Conservation (phyloP, 768 basidiomycete species). For the Lactarius evosmus region DNA sequence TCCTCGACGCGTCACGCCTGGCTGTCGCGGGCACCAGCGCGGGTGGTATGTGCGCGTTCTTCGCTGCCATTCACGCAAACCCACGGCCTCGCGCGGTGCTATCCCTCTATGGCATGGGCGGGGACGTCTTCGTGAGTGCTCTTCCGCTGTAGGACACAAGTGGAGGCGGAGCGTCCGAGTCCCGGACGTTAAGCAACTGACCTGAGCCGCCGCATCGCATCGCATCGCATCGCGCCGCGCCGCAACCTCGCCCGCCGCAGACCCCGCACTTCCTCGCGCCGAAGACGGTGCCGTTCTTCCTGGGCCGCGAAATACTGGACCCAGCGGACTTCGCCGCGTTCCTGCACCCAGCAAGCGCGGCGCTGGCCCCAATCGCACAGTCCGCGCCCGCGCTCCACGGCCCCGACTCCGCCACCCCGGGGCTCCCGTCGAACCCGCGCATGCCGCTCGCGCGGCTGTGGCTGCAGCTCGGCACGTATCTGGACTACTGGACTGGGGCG, state of each 20-base stretch:
- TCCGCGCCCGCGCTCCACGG: constrained; percentile 50
- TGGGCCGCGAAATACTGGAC: constrained; percentile 54
- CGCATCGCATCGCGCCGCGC: not conserved
- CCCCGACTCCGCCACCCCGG: constrained; percentile 45
- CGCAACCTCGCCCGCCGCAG: too few species aligned
- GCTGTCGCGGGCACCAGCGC: constrained; percentile 57
- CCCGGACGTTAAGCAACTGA: not conserved
- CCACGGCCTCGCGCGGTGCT: constrained; percentile 55
- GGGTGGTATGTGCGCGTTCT: constrained; percentile 61
- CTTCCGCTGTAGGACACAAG: not conserved
- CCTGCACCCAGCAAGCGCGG: constrained; percentile 42
- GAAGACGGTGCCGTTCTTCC: constrained; percentile 51
- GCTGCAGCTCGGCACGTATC: constrained; percentile 52
- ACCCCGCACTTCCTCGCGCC: constrained; percentile 47
- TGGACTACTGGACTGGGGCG: constrained; percentile 56
- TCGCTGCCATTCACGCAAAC: constrained; percentile 51
- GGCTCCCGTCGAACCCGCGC: constrained; percentile 60
- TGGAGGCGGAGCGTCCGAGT: too few species aligned
- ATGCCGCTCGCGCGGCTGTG: constrained; percentile 57
- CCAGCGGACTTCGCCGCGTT: constrained; percentile 45
- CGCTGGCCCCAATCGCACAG: constrained; percentile 36
- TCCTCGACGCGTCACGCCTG: constrained; percentile 44
- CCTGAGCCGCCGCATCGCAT: too few species aligned
- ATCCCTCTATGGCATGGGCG: constrained; percentile 64
- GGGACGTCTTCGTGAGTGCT: constrained; percentile 46